phyloP scores from a whole-genome alignment of 2,329 filamentous ascomycete genomes.

The Coniochaeta hoffmannii region DNA sequence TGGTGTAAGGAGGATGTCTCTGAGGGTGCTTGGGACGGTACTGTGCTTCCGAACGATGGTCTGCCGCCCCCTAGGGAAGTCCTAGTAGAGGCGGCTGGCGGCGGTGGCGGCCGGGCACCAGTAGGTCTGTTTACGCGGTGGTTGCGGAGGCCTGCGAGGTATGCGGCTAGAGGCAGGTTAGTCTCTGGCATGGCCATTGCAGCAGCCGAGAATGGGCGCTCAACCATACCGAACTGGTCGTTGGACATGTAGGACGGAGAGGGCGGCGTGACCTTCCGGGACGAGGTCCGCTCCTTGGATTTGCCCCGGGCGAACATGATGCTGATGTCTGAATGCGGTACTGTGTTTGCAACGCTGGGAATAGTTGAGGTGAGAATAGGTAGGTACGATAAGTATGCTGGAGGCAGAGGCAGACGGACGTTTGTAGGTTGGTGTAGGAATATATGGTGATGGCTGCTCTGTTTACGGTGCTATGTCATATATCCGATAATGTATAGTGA shows the following conservation, averaged over 20 bases:
- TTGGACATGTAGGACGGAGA: slow-evolving; percentile 58
- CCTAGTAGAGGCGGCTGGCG: slow-evolving; percentile 23
- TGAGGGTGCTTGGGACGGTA: slow-evolving; percentile 21
- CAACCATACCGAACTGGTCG: slow-evolving; percentile 55
- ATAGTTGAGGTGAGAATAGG: neutral
- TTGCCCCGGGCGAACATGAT: slow-evolving; percentile 24
- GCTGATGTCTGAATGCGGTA: neutral
- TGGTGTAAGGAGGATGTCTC: slow-evolving; percentile 25
- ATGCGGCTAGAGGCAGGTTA: slow-evolving; percentile 45
- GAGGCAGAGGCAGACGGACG: neutral
- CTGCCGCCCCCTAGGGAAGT: slow-evolving; percentile 20
- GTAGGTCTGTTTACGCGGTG: slow-evolving; percentile 61
- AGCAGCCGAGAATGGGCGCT: slow-evolving; percentile 1
- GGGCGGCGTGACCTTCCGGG: slow-evolving; percentile 52
- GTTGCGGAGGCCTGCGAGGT: slow-evolving; percentile 63
- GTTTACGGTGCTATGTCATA: slow-evolving; percentile 1
- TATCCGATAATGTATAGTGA: neutral
- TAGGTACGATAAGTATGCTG: neutral
- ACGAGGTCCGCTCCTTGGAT: slow-evolving; percentile 25
- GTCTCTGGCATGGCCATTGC: slow-evolving; percentile 1
- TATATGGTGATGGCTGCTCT: neutral
- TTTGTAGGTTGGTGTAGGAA: neutral
- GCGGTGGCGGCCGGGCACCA: slow-evolving; percentile 59
- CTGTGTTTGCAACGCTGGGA: neutral
- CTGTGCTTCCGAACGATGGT: slow-evolving; percentile 20